These are phyloP conservation scores for Kwoniella pini DNA, from an alignment of 768 basidiomycete species.

Conservation along the genomic window DNA sequence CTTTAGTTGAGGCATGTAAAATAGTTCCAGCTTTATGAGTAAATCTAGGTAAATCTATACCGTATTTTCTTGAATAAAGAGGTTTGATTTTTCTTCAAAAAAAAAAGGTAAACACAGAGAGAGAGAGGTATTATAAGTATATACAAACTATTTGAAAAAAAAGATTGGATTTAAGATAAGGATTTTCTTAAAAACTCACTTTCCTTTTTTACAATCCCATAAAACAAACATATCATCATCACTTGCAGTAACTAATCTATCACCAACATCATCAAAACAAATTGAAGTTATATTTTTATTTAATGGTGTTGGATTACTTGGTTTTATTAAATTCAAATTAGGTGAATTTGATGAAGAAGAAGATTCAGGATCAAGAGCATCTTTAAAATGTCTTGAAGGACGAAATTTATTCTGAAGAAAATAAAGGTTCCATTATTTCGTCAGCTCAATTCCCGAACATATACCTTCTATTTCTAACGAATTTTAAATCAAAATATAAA, in stretches of 20 bases:
- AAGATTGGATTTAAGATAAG: not conserved
- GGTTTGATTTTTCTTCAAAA: constrained; percentile 67
- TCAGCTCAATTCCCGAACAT: too few relatives aligned
- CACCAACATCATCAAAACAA: constrained; percentile 86
- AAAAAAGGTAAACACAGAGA: not conserved
- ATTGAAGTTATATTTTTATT: constrained; percentile 68
- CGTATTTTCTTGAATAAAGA: constrained; percentile 92
- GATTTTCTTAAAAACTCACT: constrained; percentile 60
- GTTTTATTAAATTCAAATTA: not conserved
- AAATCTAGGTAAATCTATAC: constrained; percentile 88
- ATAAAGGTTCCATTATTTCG: too few relatives aligned
- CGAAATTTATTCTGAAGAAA: constrained; percentile 16
- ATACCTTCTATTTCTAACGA: too few relatives aligned
- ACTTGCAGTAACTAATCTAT: constrained; percentile 77
- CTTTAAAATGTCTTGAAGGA: constrained; percentile 24
- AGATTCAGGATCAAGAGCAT: constrained; percentile 17
- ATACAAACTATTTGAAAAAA: not conserved
- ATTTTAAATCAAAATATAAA: too few relatives aligned
- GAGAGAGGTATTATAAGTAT: too few relatives aligned
- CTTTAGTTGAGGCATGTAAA: constrained; percentile 89
- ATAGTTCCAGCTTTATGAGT: constrained; percentile 87
- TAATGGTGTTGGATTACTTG: not conserved
- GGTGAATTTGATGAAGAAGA: not conserved
- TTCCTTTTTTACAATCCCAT: constrained; percentile 86
- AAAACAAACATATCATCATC: constrained; percentile 91